phyloP scores from a whole-genome alignment of 345 rosid genomes.

The Arabidopsis suecica region DNA sequence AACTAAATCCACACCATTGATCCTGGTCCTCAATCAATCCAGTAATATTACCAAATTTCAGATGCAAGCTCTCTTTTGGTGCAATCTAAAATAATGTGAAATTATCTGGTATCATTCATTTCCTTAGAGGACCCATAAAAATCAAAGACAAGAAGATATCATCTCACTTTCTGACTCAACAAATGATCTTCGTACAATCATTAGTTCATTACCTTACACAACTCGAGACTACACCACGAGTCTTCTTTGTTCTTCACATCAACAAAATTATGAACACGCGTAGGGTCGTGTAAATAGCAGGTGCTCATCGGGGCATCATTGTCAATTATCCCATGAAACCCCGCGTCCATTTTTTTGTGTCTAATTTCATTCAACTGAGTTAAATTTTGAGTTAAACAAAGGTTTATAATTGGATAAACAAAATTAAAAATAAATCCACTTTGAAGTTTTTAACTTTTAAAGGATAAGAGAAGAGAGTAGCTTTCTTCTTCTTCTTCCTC shows the following conservation, averaged over 20 bases:
- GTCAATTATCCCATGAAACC: neutral
- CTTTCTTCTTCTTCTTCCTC: conserved; percentile 30
- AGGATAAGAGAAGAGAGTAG: conserved; percentile 37
- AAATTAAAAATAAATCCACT: conserved; percentile 6
- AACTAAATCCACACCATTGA: neutral
- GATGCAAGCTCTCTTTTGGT: no score
- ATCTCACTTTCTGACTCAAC: neutral
- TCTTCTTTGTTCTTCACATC: neutral
- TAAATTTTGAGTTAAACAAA: neutral
- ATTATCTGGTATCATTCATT: neutral
- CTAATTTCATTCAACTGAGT: neutral
- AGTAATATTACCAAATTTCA: neutral
- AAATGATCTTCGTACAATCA: neutral
- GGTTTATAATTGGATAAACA: neutral
- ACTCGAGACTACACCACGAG: neutral
- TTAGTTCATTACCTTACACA: neutral
- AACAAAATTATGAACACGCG: neutral
- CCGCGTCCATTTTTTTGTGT: neutral
- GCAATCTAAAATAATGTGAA: no score
- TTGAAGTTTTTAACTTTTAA: neutral
- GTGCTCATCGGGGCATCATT: neutral
- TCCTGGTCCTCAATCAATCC: neutral
- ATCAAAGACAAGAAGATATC: neutral
- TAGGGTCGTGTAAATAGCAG: neutral
- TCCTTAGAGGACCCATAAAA: neutral